phyloP scores from a whole-genome alignment of 345 rosid species.

The Pugionium cornutum region DNA sequence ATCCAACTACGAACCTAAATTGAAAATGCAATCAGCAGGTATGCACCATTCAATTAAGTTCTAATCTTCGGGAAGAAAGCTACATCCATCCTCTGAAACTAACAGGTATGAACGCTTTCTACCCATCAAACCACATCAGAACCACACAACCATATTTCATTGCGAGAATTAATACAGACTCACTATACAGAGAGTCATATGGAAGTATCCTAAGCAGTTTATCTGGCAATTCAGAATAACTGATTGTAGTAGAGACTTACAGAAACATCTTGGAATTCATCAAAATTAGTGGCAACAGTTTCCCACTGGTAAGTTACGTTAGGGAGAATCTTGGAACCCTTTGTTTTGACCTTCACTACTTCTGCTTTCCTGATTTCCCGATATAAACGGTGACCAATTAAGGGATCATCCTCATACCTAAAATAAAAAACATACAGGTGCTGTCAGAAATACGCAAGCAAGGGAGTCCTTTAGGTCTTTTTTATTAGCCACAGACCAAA shows the following conservation, averaged over 20 bases:
- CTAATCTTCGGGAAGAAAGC: conserved; percentile 24
- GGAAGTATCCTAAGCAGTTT: conserved; percentile 14
- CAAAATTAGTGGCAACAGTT: conserved; percentile 87
- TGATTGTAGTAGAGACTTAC: conserved; percentile 43
- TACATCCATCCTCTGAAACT: conserved; percentile 7
- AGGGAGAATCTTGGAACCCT: conserved; percentile 68
- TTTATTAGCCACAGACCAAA: conserved; percentile 53
- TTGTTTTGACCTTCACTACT: conserved; percentile 63
- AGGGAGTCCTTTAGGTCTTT: background rate
- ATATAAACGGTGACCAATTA: conserved; percentile 83
- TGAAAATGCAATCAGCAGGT: conserved; percentile 18
- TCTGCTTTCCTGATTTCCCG: conserved; percentile 83
- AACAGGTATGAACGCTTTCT: conserved; percentile 2
- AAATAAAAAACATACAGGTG: conserved; percentile 28
- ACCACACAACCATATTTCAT: conserved; percentile 25
- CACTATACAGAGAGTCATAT: conserved; percentile 15
- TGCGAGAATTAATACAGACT: conserved; percentile 1
- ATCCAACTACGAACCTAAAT: background rate
- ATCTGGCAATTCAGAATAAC: conserved; percentile 9
- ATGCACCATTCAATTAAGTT: conserved; percentile 19
- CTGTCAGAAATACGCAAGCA: conserved; percentile 17
- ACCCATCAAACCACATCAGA: conserved; percentile 24
- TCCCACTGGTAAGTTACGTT: conserved; percentile 80
- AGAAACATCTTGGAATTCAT: conserved; percentile 75
- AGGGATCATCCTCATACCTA: conserved; percentile 93